These are phyloP conservation scores for Podila verticillata DNA, from an alignment of 192 early-diverging fungal species.

Conservation along the genomic window DNA sequence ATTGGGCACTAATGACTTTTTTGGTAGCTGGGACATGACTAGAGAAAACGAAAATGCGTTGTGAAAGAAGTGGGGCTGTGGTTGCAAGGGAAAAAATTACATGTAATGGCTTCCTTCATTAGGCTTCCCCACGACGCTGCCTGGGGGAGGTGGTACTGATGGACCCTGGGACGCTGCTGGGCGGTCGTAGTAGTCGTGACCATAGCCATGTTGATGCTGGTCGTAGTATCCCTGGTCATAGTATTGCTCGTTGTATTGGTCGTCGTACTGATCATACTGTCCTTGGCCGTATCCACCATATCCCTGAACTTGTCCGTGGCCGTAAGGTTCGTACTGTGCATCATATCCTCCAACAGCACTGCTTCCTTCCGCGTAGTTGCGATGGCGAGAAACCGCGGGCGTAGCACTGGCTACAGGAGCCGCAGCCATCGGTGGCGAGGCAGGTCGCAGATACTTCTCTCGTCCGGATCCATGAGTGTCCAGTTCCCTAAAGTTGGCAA, in stretches of 20 bases:
- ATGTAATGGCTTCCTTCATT: neutral
- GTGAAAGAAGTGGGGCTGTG: neutral
- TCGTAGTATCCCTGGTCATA: neutral
- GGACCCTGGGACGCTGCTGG: neutral
- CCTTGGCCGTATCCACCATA: slow-evolving; percentile 13
- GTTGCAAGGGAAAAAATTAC: neutral
- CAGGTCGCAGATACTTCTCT: neutral
- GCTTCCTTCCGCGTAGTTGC: neutral
- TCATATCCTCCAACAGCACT: slow-evolving; percentile 27
- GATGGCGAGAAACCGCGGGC: slow-evolving; percentile 6
- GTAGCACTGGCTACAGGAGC: slow-evolving; percentile 38
- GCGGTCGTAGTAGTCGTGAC: neutral
- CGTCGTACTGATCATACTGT: slow-evolving; percentile 6
- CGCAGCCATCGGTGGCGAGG: neutral
- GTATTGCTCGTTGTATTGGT: neutral
- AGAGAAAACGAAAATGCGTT: neutral
- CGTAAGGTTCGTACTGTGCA: slow-evolving; percentile 10
- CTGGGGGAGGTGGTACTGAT: neutral
- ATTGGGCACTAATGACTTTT: too few species aligned
- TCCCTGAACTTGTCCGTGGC: slow-evolving; percentile 3
- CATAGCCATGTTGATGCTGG: neutral
- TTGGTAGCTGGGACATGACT: too few species aligned
- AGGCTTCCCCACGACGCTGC: neutral
- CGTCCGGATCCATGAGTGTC: neutral
- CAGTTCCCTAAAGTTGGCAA: neutral